Conservation (phyloP, 2,329 filamentous ascomycete species). For the Nigrograna mackinnonii region DNA sequence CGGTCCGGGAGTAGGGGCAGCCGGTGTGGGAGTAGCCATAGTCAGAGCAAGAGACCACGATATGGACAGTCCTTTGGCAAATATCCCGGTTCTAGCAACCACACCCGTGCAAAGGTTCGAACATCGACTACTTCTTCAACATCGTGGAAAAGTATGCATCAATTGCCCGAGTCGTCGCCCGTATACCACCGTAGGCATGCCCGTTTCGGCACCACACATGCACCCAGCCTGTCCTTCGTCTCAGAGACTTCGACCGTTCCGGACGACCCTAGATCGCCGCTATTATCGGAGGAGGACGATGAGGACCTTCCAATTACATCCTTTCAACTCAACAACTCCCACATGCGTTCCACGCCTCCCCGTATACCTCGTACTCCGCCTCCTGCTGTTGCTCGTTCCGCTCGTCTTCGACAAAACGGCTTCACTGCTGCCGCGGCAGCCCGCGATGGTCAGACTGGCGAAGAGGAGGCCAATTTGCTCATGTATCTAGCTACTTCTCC, state of each 20-base stretch:
- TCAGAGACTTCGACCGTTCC: slow-evolving; percentile 70
- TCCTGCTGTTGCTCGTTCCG: slow-evolving; percentile 42
- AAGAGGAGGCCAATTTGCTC: slow-evolving; percentile 83
- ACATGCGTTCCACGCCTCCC: slow-evolving; percentile 78
- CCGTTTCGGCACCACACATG: slow-evolving; percentile 70
- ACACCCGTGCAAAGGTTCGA: slow-evolving; percentile 71
- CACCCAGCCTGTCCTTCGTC: slow-evolving; percentile 79
- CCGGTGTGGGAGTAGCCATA: slow-evolving; percentile 57
- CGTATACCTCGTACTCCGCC: slow-evolving; percentile 47
- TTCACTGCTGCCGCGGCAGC: slow-evolving; percentile 42
- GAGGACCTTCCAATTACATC: slow-evolving; percentile 77
- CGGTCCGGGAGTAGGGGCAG: slow-evolving; percentile 56
- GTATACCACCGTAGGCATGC: slow-evolving; percentile 75
- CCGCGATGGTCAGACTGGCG: slow-evolving; percentile 62
- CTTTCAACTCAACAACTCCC: slow-evolving; percentile 62
- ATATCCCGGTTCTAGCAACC: slow-evolving; percentile 51
- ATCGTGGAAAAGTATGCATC: slow-evolving; percentile 77
- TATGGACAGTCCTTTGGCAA: slow-evolving; percentile 31
- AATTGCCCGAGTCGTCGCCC: slow-evolving; percentile 83
- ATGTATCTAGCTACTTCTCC: slow-evolving; percentile 92
- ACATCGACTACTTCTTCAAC: slow-evolving; percentile 60
- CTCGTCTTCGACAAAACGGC: slow-evolving; percentile 44
- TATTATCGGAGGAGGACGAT: slow-evolving; percentile 77
- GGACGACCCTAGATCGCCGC: slow-evolving; percentile 62
- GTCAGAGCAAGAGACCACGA: slow-evolving; percentile 41